Conservation (phyloP, 2,329 filamentous ascomycete species). For the Fusarium illudens region DNA sequence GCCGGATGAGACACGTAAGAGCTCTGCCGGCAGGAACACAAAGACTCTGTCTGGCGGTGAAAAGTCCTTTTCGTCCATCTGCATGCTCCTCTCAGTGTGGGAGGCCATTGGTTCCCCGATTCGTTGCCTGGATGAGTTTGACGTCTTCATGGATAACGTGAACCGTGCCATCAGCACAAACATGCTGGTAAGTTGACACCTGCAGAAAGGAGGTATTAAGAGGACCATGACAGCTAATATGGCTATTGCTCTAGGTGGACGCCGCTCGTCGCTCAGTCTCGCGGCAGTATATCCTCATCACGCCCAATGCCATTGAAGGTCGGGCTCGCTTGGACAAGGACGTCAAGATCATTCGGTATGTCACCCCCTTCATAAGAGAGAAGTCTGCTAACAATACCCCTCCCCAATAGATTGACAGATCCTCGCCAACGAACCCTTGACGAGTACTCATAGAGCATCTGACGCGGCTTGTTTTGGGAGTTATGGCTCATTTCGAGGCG, state of each 20-base stretch:
- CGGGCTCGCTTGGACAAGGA: conserved; percentile 68
- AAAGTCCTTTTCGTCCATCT: conserved; percentile 98
- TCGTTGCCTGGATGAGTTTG: conserved; percentile 95
- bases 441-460: neutral
- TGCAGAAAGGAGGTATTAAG: neutral
- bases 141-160: conserved; percentile 99
- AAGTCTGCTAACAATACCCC: conserved; percentile 36
- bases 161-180: conserved; percentile 93
- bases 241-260: conserved; percentile 65
- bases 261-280: conserved; percentile 88
- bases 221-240: neutral
- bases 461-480: conserved; percentile 16
- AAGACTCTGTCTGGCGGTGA: conserved; percentile 95
- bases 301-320: conserved; percentile 82
- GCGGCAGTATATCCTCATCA: conserved; percentile 95
- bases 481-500: conserved; percentile 17
- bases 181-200: conserved; percentile 75
- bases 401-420: conserved; percentile 60
- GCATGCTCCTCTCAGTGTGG: conserved; percentile 91
- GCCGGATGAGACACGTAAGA: conserved; percentile 73
- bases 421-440: conserved; percentile 63
- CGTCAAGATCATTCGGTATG: conserved; percentile 79
- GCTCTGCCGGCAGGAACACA: conserved; percentile 78
- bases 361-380: neutral
- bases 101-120: conserved; percentile 98